Percentiles rank a stretch among this genome's conserved stretches.
These are phyloP conservation scores for Termitomyces titanicus DNA, from an alignment of 768 basidiomycete genomes.

Conservation along the genomic window DNA sequence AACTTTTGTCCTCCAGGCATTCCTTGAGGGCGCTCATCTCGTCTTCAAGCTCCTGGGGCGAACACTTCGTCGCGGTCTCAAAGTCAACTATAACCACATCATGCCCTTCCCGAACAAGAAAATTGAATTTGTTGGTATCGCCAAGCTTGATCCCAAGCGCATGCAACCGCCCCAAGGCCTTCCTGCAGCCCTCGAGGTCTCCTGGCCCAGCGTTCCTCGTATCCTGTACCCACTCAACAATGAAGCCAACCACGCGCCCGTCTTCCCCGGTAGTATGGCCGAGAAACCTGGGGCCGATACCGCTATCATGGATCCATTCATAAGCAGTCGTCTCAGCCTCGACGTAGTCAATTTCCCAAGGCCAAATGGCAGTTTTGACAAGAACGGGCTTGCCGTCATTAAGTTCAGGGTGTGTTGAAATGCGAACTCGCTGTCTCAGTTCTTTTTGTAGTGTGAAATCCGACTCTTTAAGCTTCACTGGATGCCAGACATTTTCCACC, in stretches of 20 bases:
- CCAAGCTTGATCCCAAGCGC: not conserved
- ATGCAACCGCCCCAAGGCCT: not conserved
- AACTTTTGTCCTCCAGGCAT: too few relatives aligned
- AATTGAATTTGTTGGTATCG: not conserved
- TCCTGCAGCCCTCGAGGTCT: not conserved
- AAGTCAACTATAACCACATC: not conserved
- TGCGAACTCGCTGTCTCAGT: not conserved
- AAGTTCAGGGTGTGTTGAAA: not conserved
- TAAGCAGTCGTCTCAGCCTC: not conserved
- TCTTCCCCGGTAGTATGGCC: not conserved
- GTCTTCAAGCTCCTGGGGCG: too few relatives aligned
- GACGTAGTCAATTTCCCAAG: not conserved
- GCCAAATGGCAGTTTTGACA: not conserved
- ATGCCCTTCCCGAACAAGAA: not conserved
- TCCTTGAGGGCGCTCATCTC: too few relatives aligned
- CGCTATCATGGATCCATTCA: not conserved
- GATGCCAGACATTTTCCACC: not conserved
- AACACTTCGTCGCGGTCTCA: not conserved
- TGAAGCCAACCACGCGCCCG: not conserved
- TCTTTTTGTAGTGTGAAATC: not conserved
- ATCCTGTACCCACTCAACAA: not conserved
- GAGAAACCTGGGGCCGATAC: not conserved
- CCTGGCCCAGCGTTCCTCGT: not conserved
- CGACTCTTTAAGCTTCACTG: not conserved
- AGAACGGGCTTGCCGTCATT: not conserved